Conservation (phyloP, 2,329 filamentous ascomycete genomes). For the Cladophialophora exuberans region DNA sequence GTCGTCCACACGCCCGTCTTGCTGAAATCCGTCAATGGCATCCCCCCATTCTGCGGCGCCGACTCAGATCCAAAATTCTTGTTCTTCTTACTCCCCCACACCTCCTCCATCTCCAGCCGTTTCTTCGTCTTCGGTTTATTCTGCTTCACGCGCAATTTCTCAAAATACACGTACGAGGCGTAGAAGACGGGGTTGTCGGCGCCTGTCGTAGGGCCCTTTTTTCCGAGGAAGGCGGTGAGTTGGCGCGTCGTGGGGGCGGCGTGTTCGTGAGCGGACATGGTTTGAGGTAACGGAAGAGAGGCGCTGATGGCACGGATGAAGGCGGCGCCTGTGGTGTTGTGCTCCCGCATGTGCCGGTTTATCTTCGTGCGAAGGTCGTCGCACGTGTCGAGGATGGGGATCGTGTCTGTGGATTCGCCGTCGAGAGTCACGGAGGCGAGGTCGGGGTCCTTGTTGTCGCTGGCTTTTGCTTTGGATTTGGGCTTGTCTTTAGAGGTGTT, state of each 20-base stretch:
- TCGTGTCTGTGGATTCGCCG: constrained; percentile 51
- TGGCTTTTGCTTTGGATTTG: constrained; percentile 33
- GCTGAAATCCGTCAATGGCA: constrained; percentile 1
- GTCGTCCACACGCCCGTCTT: too few species aligned
- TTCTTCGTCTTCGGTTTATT: constrained; percentile 57
- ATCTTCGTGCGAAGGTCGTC: constrained; percentile 63
- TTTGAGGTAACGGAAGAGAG: constrained; percentile 41
- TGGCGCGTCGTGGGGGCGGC: constrained; percentile 43
- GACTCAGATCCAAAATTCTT: too few species aligned
- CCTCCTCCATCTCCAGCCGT: constrained; percentile 56
- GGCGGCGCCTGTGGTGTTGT: constrained; percentile 53
- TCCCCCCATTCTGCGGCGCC: too few species aligned
- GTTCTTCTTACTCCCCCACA: too few species aligned
- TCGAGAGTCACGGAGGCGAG: constrained; percentile 49
- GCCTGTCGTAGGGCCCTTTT: constrained; percentile 54
- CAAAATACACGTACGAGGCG: constrained; percentile 61
- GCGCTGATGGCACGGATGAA: constrained; percentile 56
- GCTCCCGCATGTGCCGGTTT: constrained; percentile 48
- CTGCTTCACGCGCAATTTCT: constrained; percentile 59
- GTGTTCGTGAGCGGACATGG: too few species aligned
- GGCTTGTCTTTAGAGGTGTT: neutral
- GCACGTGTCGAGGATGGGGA: constrained; percentile 61
- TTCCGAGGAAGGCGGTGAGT: constrained; percentile 55
- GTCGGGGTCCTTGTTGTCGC: constrained; percentile 39
- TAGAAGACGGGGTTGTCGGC: constrained; percentile 57